Percentiles rank a stretch among this genome's conserved stretches.
phyloP scores from a whole-genome alignment of 2,329 filamentous ascomycete genomes.

The Helicocarpus griseus region DNA sequence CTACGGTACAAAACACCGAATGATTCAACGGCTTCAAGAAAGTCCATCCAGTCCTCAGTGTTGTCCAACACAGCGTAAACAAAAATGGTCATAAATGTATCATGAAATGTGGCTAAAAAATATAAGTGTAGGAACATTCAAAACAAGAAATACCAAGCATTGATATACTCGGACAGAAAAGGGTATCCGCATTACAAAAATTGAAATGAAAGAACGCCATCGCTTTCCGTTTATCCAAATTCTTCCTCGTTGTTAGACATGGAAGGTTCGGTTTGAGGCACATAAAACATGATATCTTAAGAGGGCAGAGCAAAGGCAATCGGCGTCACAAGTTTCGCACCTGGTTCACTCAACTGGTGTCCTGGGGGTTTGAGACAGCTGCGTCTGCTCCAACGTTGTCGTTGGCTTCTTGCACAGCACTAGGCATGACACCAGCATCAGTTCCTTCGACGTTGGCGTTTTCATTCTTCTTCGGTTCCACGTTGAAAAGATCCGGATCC shows the following conservation, averaged over 20 bases:
- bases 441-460: constrained; percentile 8
- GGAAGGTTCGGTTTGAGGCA: background rate
- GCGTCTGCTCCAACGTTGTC: background rate
- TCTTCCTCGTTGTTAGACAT: background rate
- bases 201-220: background rate
- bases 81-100: background rate
- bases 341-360: background rate
- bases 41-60: background rate
- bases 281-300: background rate
- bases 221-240: background rate
- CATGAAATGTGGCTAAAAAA: background rate
- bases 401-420: constrained; percentile 10
- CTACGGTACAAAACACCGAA: no score
- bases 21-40: background rate
- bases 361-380: background rate
- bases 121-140: background rate
- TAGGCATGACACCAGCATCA: constrained; percentile 8
- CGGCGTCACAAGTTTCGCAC: no score
- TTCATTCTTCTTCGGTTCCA: constrained; percentile 15
- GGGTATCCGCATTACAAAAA: background rate
- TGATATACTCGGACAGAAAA: background rate
- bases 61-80: background rate
- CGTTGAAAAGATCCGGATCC: constrained; percentile 16
- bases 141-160: background rate
- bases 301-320: background rate